Evolutionary conservation across 345 rosid genomes (phyloP).

Genomic region (Garcia nutans): DNA sequence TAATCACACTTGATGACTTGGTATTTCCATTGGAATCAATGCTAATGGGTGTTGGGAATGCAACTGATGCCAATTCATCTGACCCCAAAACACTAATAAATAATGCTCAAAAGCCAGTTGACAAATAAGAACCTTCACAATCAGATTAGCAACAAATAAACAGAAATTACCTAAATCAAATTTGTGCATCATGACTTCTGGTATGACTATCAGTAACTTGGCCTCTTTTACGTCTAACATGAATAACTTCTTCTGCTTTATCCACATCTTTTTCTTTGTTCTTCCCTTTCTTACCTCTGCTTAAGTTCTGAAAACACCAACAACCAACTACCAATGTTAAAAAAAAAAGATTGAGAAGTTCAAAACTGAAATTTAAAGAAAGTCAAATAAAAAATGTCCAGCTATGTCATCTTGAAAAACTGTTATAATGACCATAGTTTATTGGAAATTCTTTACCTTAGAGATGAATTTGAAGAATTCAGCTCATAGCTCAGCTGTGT

Average conservation of each 20-base stretch:
- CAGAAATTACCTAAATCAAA: no score
- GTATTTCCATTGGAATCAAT: slow-evolving; percentile 19
- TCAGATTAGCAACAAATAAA: no score
- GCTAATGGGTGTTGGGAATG: slow-evolving; percentile 3
- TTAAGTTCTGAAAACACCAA: slow-evolving; percentile 5
- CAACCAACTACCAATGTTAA: not conserved
- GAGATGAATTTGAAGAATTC: no score
- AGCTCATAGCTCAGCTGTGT: no score
- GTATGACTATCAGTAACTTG: slow-evolving; percentile 70
- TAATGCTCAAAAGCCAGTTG: not conserved
- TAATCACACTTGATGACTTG: no score
- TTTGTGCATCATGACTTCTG: no score
- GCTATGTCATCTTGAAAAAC: no score
- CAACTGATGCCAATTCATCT: slow-evolving; percentile 7
- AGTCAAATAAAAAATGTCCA: not conserved
- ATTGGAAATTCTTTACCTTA: no score
- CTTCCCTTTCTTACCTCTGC: slow-evolving; percentile 21
- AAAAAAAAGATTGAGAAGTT: no score
- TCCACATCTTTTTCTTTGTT: slow-evolving; percentile 11
- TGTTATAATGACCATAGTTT: no score
- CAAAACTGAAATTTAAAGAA: not conserved
- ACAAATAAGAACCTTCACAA: no score
- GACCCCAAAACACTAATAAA: slow-evolving; percentile 13
- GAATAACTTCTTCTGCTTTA: slow-evolving; percentile 21
- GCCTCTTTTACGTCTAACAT: slow-evolving; percentile 69